Evolutionary conservation across 345 rosid species (phyloP), one percentile per base, ranked within the genome.

Genomic region (Anacardium occidentale): DNA sequence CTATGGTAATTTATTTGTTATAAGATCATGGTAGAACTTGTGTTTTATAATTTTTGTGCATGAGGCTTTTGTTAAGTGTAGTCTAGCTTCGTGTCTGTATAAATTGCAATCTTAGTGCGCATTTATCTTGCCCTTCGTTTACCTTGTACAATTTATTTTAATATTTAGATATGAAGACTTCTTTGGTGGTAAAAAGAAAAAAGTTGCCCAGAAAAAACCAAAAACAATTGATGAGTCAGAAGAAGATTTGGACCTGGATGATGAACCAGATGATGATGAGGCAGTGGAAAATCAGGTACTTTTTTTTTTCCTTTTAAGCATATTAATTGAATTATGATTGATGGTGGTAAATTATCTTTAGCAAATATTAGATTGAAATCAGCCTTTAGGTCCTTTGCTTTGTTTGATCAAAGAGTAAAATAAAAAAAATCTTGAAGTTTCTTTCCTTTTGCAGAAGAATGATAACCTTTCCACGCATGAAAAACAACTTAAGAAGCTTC

Each of bases 131-230:
- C 64, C 5, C 57, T 59, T 54, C 65, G 18, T 12, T 59, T 56
- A 62, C 42, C 20, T 15, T 73, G 21, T 40, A 47, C 40, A 29
- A 5, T 22, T 21, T 44, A 5, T 37, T 37, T 61, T 69, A 51
- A 53, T 58, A 45, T 59, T 75, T 78, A 92, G 99, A 78, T 92
- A 92, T 74, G 85, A 83, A 76, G 99, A 92, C 72, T 95, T 92
- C 80, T 95, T 87, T 74, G 93, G 89, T 18, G 57, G 70, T 70
- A 85, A 86, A 70, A 85, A 64, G 69, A 83, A 79, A 68, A 87
- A 76, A 69, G 79, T 50, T 69, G 32, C 81, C 7, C 82, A 77
- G 75, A 73, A 69, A 72, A 83, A 73, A 54, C 62, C 81, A n/a
- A 83, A 74, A 62, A 50, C 48, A 12, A 61, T 22, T 56, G 78